These are phyloP conservation scores for Rhododendron griersonianum DNA, from an alignment of 148 eudicot species.

Conservation along the genomic window DNA sequence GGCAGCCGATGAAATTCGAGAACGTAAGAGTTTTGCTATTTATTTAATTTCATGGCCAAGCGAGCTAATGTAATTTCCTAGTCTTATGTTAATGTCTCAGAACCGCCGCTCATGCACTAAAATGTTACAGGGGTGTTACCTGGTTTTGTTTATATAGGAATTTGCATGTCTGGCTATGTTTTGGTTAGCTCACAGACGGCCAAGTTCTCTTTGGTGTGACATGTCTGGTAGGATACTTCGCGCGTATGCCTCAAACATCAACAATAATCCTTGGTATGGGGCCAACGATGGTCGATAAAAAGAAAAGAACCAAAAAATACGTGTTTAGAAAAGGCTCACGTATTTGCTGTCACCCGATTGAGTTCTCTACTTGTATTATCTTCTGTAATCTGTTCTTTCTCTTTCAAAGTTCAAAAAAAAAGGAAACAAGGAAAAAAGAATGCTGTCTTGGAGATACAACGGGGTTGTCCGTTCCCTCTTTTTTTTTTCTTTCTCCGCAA, in stretches of 20 bases:
- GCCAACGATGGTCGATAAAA: not conserved
- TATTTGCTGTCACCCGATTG: not conserved
- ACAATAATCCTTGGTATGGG: not conserved
- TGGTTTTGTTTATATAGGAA: not conserved
- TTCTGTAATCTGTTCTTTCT: not conserved
- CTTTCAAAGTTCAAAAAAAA: not conserved
- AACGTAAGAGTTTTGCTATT: conserved; percentile 38
- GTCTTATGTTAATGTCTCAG: not conserved
- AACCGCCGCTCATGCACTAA: not conserved
- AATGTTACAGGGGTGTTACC: not conserved
- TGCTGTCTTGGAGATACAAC: not conserved
- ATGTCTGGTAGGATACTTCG: not conserved
- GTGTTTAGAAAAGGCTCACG: not conserved
- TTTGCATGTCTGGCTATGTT: not conserved
- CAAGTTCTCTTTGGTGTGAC: not conserved
- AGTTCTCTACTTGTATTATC: not conserved
- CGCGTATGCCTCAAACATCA: not conserved
- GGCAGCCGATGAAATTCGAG: conserved; percentile 60
- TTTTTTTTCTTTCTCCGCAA: not conserved
- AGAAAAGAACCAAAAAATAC: not conserved
- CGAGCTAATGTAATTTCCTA: not conserved
- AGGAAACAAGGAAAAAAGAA: not conserved
- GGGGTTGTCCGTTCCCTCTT: not conserved
- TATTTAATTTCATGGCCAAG: conserved; percentile 1
- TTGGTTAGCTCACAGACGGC: not conserved